A percentile compares a stretch with the other conserved stretches of the same genome.
These are phyloP conservation scores for Stylonectria norvegica DNA, from an alignment of 2,329 filamentous ascomycete genomes.

Conservation along the genomic window DNA sequence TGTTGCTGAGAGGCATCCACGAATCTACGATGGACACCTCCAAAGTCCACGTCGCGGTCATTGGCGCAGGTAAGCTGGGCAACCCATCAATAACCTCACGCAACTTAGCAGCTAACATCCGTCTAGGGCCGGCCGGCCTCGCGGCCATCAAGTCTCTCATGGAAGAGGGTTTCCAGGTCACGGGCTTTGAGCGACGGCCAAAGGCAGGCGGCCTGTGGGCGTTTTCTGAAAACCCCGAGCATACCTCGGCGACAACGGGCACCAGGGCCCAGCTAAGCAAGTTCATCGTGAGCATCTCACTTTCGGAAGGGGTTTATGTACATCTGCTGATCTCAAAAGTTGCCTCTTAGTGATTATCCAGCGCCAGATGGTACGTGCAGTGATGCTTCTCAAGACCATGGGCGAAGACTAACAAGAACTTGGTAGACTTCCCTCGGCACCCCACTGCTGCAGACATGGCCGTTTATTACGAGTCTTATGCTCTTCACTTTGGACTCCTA, in stretches of 20 bases:
- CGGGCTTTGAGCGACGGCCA: conserved; percentile 21
- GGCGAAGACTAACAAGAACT: not conserved
- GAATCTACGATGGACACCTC: conserved; percentile 8
- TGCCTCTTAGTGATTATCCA: conserved; percentile 23
- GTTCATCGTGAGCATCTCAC: conserved; percentile 17
- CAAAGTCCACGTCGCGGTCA: conserved; percentile 16
- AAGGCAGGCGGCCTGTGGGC: conserved; percentile 24
- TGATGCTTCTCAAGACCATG: too few relatives aligned
- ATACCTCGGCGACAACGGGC: conserved; percentile 18
- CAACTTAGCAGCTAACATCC: not conserved
- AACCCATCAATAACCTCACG: too few relatives aligned
- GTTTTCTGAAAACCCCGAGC: conserved; percentile 17
- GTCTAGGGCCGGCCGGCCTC: conserved; percentile 19
- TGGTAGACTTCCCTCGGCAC: conserved; percentile 18
- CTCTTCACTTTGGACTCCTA: conserved; percentile 15
- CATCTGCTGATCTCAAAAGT: conserved; percentile 4
- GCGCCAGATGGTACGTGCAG: conserved; percentile 17
- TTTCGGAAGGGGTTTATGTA: not conserved
- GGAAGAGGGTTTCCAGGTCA: conserved; percentile 24
- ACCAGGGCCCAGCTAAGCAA: conserved; percentile 25
- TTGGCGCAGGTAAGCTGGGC: conserved; percentile 18
- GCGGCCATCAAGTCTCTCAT: conserved; percentile 21
- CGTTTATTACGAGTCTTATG: conserved; percentile 23
- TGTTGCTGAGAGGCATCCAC: too few relatives aligned
- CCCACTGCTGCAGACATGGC: conserved; percentile 10